Base-by-base conservation (phyloP, 1,139 yeast genomes). In the Magnusiomyces ingens region DNA sequence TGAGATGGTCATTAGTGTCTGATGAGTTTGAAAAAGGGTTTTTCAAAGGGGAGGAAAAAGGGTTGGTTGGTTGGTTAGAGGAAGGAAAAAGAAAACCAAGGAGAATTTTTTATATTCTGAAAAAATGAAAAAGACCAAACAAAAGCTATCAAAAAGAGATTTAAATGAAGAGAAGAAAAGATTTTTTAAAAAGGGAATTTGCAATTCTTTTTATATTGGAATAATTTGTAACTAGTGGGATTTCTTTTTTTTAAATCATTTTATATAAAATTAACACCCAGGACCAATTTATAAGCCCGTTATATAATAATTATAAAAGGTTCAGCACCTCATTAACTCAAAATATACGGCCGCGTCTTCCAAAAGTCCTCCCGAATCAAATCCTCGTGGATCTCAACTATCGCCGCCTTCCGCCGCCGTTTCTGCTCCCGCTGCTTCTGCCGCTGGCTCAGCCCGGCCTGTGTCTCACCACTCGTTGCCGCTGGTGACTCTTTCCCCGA, bases 391-490 rank as follows among this genome's bases (percentile, higher is more conserved):
- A 74, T 65, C 37, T 67, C 65, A 6, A 61, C 63, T 0, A 85
- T 72, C 15, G 63, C 67, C 3, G 81, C 78, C 63, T 82, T 82
- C 49, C 71, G 73, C 45, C 79, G 68, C 56, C 70, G 71, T 67
- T 79, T 82, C 45, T 70, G 71, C 22, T 69, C 65, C 52, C 85
- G 66, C 48, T 80, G 81, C 55, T 69, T 63, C 62, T 83, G 87
- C 46, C 86, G 69, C 4, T 69, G 66, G 4, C 73, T 61, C 53
- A 76, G 55, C 55, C 50, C 60, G 36, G 36, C 60, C 2, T 60
- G 56, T 6, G 44, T 37, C 3, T 45, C 56, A 1, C 19, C 45
- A 2, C 40, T 42, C 17, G 22, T 38, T 47, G 10, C 44, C 18
- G 3, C 19, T 3, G 21, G 37, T 11, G 45, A 15, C 12, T 36